A percentile compares a stretch with the other conserved stretches of the same genome.
Conservation (phyloP, 192 early-diverging fungal species). For the Umbelopsis vinacea region DNA sequence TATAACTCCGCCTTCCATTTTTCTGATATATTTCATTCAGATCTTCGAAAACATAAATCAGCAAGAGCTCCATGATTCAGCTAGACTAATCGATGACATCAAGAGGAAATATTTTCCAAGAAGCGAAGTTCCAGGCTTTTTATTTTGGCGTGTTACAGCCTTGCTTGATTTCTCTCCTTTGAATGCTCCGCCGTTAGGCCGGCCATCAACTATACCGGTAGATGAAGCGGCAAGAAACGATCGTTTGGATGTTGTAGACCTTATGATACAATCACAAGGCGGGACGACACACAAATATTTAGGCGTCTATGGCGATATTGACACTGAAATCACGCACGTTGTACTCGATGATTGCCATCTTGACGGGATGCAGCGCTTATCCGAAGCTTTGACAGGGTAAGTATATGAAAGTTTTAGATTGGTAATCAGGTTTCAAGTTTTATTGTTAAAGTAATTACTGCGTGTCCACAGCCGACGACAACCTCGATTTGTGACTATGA, state of each 20-base stretch:
- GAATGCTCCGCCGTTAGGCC: background rate
- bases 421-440: background rate
- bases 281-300: background rate
- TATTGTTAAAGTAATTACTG: background rate
- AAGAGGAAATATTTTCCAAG: constrained; percentile 21
- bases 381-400: constrained; percentile 15
- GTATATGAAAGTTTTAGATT: background rate
- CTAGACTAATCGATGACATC: constrained; percentile 18
- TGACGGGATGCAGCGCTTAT: background rate
- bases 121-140: constrained; percentile 14
- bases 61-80: background rate
- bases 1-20: background rate
- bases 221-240: constrained; percentile 5
- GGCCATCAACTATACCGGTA: background rate
- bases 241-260: background rate
- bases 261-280: constrained; percentile 12
- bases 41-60: background rate
- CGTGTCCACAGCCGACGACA: background rate
- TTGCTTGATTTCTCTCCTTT: constrained; percentile 4
- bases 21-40: background rate
- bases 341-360: constrained; percentile 9
- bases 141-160: constrained; percentile 15
- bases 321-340: constrained; percentile 29
- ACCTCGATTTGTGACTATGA: constrained; percentile 31
- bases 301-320: background rate